Percentiles rank a stretch among this genome's conserved stretches.
Evolutionary conservation across 2,329 filamentous ascomycete genomes (phyloP).

Genomic region (Fusarium sp.): DNA sequence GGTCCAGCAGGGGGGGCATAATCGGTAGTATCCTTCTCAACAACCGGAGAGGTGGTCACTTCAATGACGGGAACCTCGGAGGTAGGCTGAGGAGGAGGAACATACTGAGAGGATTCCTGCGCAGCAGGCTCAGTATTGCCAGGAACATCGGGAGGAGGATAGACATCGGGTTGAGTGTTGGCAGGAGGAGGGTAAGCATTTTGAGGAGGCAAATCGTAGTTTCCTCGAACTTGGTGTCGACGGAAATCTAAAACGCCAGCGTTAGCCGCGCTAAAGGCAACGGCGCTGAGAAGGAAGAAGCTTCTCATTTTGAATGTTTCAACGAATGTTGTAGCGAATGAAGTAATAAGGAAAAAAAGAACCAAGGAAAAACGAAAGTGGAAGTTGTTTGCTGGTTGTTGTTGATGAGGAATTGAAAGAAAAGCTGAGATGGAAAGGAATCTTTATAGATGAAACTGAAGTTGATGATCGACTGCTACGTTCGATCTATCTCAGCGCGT

Average conservation of each 20-base stretch:
- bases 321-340: conserved; percentile 35
- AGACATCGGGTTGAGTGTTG: neutral
- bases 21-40: conserved; percentile 5
- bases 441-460: conserved; percentile 22
- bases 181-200: neutral
- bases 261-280: conserved; percentile 27
- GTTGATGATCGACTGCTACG: neutral
- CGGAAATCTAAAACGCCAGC: conserved; percentile 25
- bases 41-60: neutral
- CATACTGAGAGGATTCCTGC: conserved; percentile 21
- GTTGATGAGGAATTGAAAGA: neutral
- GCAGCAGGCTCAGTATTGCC: neutral
- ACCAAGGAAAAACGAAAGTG: conserved; percentile 26
- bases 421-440: conserved; percentile 10
- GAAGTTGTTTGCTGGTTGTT: conserved; percentile 12
- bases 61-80: neutral
- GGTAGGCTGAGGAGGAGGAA: conserved; percentile 10
- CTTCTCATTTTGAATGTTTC: conserved; percentile 26
- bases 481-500: conserved; percentile 2
- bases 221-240: conserved; percentile 8
- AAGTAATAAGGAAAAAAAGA: neutral
- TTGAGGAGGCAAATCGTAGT: conserved; percentile 12
- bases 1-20: conserved; percentile 15
- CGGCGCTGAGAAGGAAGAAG: conserved; percentile 32
- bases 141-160: neutral